Conservation (phyloP, 768 basidiomycete species). For the Suillus hirtellus region DNA sequence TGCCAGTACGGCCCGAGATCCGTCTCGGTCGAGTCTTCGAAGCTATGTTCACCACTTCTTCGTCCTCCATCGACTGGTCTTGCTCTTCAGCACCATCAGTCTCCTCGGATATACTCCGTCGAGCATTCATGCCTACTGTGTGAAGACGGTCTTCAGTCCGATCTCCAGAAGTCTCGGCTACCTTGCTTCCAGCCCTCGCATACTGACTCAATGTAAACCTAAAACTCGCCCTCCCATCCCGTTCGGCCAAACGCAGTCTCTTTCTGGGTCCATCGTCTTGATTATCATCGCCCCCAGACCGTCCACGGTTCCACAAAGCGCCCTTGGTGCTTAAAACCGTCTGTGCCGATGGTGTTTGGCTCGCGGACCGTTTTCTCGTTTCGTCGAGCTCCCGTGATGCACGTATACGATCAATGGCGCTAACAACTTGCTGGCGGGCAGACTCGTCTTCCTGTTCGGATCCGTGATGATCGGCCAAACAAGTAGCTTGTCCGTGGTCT, state of each 20-base stretch:
- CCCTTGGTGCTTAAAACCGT: slow-evolving; percentile 52
- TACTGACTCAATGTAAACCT: slow-evolving; percentile 52
- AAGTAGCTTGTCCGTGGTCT: background rate
- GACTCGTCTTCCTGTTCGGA: background rate
- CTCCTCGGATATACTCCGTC: slow-evolving; percentile 14
- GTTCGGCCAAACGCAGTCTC: slow-evolving; percentile 33
- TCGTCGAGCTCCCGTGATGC: background rate
- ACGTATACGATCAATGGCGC: slow-evolving; percentile 5
- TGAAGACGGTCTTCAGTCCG: slow-evolving; percentile 21
- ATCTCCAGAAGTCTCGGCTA: slow-evolving; percentile 21
- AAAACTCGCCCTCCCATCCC: slow-evolving; percentile 36
- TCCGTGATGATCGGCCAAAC: background rate
- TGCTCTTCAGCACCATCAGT: slow-evolving; percentile 17
- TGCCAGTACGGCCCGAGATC: slow-evolving; percentile 17
- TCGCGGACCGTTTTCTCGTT: background rate
- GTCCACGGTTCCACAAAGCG: slow-evolving; percentile 49
- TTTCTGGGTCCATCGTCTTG: slow-evolving; percentile 31
- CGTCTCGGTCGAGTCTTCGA: slow-evolving; percentile 17
- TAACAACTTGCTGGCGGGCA: slow-evolving; percentile 3
- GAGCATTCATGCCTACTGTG: slow-evolving; percentile 16
- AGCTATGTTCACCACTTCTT: slow-evolving; percentile 15
- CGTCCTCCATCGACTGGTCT: slow-evolving; percentile 19
- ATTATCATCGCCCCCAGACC: slow-evolving; percentile 7
- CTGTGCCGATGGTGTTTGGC: slow-evolving; percentile 33
- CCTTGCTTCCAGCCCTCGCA: slow-evolving; percentile 49